Evolutionary conservation across 2,329 filamentous ascomycete genomes (phyloP), one percentile per base, ranked within the genome.

Genomic region (Paracamarosporium sp.): DNA sequence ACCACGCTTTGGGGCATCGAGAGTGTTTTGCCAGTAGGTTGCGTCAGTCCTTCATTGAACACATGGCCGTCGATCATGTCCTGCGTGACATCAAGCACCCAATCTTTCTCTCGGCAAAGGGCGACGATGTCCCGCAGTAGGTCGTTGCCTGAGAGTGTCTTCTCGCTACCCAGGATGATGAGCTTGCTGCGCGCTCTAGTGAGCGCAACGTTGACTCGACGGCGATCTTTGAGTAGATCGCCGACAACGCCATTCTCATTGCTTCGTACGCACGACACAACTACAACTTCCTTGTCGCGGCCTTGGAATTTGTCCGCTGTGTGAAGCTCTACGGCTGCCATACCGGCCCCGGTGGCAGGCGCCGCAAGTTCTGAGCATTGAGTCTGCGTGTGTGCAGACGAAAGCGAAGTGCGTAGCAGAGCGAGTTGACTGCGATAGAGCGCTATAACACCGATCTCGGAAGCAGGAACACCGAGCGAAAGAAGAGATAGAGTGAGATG

Each of bases 261-360:
- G 73, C 88, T 94, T 28, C 95, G 86, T 13, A 98, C 95, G 28
- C 96, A 88, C 54, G 88, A 92, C 8, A 99, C 84, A 13, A 99
- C 86, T 0, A 98, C 86, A 2, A 96, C 89, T 71, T 97, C 93
- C 74, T 99, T 99, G 78, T 99, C 95, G 9, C 95, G 87, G 6
- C 95, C 95, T 75, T 99, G 95, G 76, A 97, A 99, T 43, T 94
- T 92, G 78, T 99, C 95, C 3, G 95, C 93, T 0, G 95, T 98
- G 77, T 99, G 93, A 85, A 98, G 93, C 77, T 99, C 95, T 1
- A 99, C 88, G n/a, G 60, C 67, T 6, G 69, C 60, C 9, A 58
- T 57, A 1, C 57, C 59, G 17, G 63, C 55, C n/a, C 62, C 56
- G 15, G 47, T 58, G 0, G 44, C 53, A 22, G 65, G 55, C 3